A percentile compares a stretch with the other conserved stretches of the same genome.
Conservation (phyloP, 1,139 yeast genomes). For the Schwanniomyces etchellsii region DNA sequence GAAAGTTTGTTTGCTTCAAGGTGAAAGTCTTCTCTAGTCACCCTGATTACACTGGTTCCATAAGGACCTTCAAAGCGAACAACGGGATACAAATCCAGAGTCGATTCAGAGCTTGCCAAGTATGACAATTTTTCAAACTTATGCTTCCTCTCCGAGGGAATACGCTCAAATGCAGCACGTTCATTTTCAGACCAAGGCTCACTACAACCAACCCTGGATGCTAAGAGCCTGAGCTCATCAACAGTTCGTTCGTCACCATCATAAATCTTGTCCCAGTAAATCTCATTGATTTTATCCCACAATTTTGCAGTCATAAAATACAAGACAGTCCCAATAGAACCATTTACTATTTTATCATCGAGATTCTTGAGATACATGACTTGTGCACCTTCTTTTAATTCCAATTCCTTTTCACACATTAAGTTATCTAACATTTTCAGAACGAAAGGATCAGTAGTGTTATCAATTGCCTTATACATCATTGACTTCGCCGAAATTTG, state of each 20-base stretch:
- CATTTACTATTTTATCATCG: constrained; percentile 46
- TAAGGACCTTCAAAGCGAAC: constrained; percentile 45
- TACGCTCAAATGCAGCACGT: constrained; percentile 22
- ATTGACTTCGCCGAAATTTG: constrained; percentile 28
- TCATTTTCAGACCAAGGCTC: constrained; percentile 38
- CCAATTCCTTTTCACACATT: constrained; percentile 41
- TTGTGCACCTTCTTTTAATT: constrained; percentile 54
- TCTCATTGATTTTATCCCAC: constrained; percentile 22
- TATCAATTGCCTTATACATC: constrained; percentile 52
- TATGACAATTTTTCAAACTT: constrained; percentile 23
- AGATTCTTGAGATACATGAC: constrained; percentile 51
- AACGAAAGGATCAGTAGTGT: constrained; percentile 18
- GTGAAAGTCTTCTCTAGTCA: constrained; percentile 70
- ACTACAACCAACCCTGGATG: constrained; percentile 19
- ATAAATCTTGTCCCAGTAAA: constrained; percentile 17
- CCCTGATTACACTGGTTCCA: constrained; percentile 34
- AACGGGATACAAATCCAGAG: constrained; percentile 42
- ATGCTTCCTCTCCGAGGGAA: constrained; percentile 23
- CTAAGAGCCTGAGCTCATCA: constrained; percentile 23
- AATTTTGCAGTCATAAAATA: constrained; percentile 50
- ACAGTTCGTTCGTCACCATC: constrained; percentile 16
- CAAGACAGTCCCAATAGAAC: constrained; percentile 51
- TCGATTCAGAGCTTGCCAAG: constrained; percentile 25
- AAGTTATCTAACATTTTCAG: constrained; percentile 33
- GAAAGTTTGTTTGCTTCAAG: constrained; percentile 24